Conservation (phyloP, 164 flowering plant species). For the Aristolochia fimbriata region DNA sequence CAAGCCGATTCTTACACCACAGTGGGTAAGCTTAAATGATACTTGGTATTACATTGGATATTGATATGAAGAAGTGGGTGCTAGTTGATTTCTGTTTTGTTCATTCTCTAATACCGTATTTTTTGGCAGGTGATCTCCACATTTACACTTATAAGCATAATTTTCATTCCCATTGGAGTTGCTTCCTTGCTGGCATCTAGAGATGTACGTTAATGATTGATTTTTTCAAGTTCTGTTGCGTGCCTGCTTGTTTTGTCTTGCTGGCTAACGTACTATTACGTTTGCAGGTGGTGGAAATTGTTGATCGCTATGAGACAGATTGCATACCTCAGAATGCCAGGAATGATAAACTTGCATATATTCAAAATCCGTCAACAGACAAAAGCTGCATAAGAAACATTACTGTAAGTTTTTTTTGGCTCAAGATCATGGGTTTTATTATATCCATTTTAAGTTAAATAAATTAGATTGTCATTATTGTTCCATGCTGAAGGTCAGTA, state of each 20-base stretch:
- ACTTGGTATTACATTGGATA: not conserved
- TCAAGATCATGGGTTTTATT: too few species aligned
- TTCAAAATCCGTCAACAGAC: conserved; percentile 28
- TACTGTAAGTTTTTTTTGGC: conserved; percentile 27
- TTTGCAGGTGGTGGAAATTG: conserved; percentile 76
- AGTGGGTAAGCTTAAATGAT: conserved; percentile 44
- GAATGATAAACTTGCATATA: conserved; percentile 36
- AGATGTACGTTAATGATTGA: conserved; percentile 41
- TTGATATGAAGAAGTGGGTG: not conserved
- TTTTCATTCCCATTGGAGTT: conserved; percentile 87
- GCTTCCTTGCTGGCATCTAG: conserved; percentile 72
- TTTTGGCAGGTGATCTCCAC: conserved; percentile 70
- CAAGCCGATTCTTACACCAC: conserved; percentile 93
- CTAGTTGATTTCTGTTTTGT: too few species aligned
- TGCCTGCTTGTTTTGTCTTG: not conserved
- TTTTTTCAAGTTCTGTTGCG: not conserved
- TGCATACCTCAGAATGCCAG: conserved; percentile 44
- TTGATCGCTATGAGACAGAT: conserved; percentile 63
- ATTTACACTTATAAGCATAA: conserved; percentile 54
- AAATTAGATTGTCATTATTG: too few species aligned
- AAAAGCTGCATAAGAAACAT: conserved; percentile 50
- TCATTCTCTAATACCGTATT: not conserved
- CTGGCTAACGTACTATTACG: conserved; percentile 5
- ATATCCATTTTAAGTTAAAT: too few species aligned
- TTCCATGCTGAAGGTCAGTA: too few species aligned